Evolutionary conservation across 192 early-diverging fungal genomes (phyloP).

Genomic region (Coemansia sp.): DNA sequence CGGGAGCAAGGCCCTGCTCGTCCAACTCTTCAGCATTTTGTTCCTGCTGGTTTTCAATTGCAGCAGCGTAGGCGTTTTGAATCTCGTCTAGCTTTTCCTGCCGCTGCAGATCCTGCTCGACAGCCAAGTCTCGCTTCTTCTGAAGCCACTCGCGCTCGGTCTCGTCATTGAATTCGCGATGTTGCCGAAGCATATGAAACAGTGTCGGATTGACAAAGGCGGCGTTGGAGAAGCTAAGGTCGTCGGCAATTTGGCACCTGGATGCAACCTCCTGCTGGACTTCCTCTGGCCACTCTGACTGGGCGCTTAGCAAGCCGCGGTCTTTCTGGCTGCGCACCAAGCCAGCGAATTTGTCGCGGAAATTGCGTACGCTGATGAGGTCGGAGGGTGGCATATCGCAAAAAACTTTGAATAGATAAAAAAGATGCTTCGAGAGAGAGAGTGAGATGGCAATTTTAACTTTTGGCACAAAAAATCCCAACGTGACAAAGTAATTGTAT

Average conservation of each 20-base stretch:
- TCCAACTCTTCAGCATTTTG: neutral
- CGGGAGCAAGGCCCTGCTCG: neutral
- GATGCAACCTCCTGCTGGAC: constrained; percentile 29
- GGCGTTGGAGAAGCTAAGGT: constrained; percentile 54
- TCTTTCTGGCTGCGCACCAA: constrained; percentile 50
- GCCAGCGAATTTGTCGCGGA: constrained; percentile 51
- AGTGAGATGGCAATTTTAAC: too few species aligned
- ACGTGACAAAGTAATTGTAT: neutral
- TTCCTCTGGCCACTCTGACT: constrained; percentile 44
- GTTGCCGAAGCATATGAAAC: constrained; percentile 58
- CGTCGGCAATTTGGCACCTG: constrained; percentile 51
- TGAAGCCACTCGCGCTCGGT: constrained; percentile 54
- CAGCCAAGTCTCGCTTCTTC: constrained; percentile 46
- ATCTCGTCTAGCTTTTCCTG: constrained; percentile 19
- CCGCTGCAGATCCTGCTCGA: constrained; percentile 34
- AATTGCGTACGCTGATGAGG: constrained; percentile 52
- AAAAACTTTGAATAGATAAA: neutral
- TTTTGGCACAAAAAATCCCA: too few species aligned
- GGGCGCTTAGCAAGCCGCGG: constrained; percentile 37
- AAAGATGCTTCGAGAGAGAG: neutral
- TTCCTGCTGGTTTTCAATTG: constrained; percentile 4
- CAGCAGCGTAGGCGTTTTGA: constrained; percentile 7
- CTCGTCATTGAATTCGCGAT: constrained; percentile 59
- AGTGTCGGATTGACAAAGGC: constrained; percentile 58
- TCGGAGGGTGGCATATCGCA: constrained; percentile 48